These are phyloP conservation scores for Trifolium fragiferum DNA, from an alignment of 306 rosid genomes.

Conservation along the genomic window DNA sequence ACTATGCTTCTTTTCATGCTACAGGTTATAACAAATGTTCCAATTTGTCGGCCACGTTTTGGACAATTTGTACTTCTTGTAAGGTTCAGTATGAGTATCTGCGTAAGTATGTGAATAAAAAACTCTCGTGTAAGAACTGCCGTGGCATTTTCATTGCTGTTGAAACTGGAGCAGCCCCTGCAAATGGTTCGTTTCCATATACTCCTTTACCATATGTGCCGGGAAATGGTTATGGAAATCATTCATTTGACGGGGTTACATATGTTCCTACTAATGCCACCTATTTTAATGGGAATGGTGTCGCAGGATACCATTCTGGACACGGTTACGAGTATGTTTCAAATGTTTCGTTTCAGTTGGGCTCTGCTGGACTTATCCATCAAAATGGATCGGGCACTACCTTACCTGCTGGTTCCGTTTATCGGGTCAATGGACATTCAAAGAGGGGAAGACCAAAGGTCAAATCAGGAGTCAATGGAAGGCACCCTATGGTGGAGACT, in stretches of 20 bases:
- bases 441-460: conserved; percentile 66
- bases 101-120: conserved; percentile 96
- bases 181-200: conserved; percentile 91
- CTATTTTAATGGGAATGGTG: conserved; percentile 73
- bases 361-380: conserved; percentile 60
- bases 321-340: conserved; percentile 78
- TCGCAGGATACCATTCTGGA: conserved; percentile 67
- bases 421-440: conserved; percentile 63
- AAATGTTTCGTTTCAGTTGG: conserved; percentile 85
- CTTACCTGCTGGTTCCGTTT: conserved; percentile 42
- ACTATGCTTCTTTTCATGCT: conserved; percentile 60
- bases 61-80: conserved; percentile 98
- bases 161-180: conserved; percentile 80
- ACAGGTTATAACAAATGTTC: conserved; percentile 10
- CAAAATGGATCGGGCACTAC: conserved; percentile 63
- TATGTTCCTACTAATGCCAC: conserved; percentile 69
- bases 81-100: conserved; percentile 97
- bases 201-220: conserved; percentile 75
- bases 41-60: conserved; percentile 59
- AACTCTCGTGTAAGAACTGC: conserved; percentile 94
- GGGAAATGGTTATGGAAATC: conserved; percentile 74
- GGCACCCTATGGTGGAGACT: conserved; percentile 50
- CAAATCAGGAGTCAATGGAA: conserved; percentile 63
- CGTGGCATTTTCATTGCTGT: conserved; percentile 86
- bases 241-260: conserved; percentile 76